Base-by-base conservation (phyloP, 345 rosid species). In the Eucalyptus regnans region DNA sequence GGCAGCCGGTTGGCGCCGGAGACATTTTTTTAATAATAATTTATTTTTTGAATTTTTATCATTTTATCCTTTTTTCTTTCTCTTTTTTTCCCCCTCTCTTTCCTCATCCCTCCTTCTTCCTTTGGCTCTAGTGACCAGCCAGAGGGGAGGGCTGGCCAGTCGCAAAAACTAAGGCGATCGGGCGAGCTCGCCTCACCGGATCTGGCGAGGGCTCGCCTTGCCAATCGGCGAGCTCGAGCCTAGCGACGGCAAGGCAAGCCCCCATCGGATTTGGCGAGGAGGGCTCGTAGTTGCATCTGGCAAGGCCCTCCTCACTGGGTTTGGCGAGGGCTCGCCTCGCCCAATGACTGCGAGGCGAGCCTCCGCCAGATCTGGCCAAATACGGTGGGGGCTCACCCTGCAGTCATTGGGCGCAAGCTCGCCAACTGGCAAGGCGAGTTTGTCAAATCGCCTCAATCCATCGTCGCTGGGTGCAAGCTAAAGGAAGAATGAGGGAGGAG, bases 371-470 rank as follows among this genome's bases (percentile, higher is more conserved):
- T 48, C 49, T 48, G 0, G 4, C 12, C 49, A 48, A 48, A 48
- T 48, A 4, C 1, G 0, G 4, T 0, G 41, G 1, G 49, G 4
- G 49, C 49, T 48, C 4, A 1, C 4, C 50, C 4, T 4, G 0
- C 13, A 1, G 1, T 48, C 50, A 48, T 4, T 11, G 14, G 50
- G 5, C 50, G 5, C 0, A 14, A 49, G 15, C 15, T 49, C 2
- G 2, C 2, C 15, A 5, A 49, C 0, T 4, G 0, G 14, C 15
- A 5, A 49, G 50, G 50, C 5, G 5, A 49, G 15, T 49, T 4
- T 0, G 5, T 5, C 0, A 6, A 1, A 50, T 50, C 2, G 0
- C 50, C 16, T 49, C 2, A 0, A 5, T 12, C 2, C 2, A 0
- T 0, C 1, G 14, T 49, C 50, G 2, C 4, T 12, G 0, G 50